Evolutionary conservation across 768 basidiomycete species (phyloP).

Genomic region (Strobilomyces dryophilus): DNA sequence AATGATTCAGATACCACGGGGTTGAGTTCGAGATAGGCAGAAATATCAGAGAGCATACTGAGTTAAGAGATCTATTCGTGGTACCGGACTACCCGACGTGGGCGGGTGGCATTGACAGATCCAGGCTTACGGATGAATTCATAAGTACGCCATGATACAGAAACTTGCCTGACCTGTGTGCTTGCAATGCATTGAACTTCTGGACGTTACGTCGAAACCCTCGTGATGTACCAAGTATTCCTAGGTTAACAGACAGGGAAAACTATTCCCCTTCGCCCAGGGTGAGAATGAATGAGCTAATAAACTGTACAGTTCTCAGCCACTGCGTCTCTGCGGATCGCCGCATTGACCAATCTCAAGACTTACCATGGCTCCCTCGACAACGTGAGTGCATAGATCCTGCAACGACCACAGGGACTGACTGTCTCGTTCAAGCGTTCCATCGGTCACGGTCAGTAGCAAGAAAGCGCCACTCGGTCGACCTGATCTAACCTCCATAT

Average conservation of each 20-base stretch:
- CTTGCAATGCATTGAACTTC: no score
- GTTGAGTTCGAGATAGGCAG: background rate
- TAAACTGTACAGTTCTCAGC: conserved; percentile 38
- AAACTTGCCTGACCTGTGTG: no score
- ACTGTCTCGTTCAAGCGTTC: conserved; percentile 33
- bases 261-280: background rate
- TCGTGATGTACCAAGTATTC: no score
- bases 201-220: no score
- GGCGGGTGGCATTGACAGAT: no score
- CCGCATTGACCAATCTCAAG: conserved; percentile 33
- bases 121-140: no score
- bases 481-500: conserved; percentile 12
- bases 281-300: conserved; percentile 29
- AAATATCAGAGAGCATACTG: no score
- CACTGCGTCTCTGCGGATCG: conserved; percentile 27
- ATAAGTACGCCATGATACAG: no score
- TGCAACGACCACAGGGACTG: background rate
- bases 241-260: no score
- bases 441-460: conserved; percentile 45
- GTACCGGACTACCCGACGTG: no score
- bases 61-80: no score
- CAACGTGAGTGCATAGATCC: conserved; percentile 41
- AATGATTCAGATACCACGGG: no score
- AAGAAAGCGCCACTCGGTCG: background rate
- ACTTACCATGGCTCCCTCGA: conserved; percentile 45